Evolutionary conservation across 2,329 filamentous ascomycete genomes (phyloP).

Genomic region (Ceratocystis variospora): DNA sequence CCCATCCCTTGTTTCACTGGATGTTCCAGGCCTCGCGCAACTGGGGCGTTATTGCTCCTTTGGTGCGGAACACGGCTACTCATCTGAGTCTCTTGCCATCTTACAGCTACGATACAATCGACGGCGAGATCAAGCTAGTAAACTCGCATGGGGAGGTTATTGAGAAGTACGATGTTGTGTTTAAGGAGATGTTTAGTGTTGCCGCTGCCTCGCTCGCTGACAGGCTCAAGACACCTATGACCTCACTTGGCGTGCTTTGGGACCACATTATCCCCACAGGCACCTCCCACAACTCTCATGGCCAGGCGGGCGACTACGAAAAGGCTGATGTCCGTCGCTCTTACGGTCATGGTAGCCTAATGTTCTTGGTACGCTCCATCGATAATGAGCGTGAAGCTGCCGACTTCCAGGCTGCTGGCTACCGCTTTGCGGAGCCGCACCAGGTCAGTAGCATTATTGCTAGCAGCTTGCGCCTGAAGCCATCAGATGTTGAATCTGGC

Average conservation of each 20-base stretch:
- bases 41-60: conserved; percentile 54
- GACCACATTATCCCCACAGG: conserved; percentile 58
- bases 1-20: conserved; percentile 75
- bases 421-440: conserved; percentile 57
- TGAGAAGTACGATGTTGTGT: conserved; percentile 58
- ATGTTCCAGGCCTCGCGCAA: conserved; percentile 68
- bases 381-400: conserved; percentile 39
- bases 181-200: conserved; percentile 72
- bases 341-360: conserved; percentile 45
- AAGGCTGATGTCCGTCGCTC: conserved; percentile 27
- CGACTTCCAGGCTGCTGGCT: conserved; percentile 53
- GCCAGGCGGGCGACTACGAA: conserved; percentile 28
- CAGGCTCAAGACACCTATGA: conserved; percentile 48
- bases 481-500: conserved; percentile 44
- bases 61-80: conserved; percentile 57
- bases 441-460: conserved; percentile 57
- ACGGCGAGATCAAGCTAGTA: conserved; percentile 32
- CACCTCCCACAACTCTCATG: not conserved
- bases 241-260: conserved; percentile 55
- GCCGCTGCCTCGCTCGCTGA: conserved; percentile 62
- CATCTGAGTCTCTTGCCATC: conserved; percentile 46
- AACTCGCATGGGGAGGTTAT: conserved; percentile 44
- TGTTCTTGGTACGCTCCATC: conserved; percentile 61
- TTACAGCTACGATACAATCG: conserved; percentile 25
- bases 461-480: conserved; percentile 59